Conservation (phyloP, 495 filamentous ascomycete genomes). For the Penicillium angulare region DNA sequence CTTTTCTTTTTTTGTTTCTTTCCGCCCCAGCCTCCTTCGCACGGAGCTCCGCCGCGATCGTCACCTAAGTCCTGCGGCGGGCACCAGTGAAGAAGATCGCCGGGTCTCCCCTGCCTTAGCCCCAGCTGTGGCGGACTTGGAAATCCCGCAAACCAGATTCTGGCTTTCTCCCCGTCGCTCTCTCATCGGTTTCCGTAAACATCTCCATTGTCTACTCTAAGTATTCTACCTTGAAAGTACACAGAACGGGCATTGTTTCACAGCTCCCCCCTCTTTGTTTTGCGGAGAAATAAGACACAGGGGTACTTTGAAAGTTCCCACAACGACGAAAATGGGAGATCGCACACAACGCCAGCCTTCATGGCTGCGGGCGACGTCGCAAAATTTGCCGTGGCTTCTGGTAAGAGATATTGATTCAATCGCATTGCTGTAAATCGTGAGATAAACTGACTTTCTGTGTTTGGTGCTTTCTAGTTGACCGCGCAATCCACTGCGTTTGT, state of each 20-base stretch:
- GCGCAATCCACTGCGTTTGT: constrained; percentile 41
- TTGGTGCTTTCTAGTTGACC: constrained; percentile 29
- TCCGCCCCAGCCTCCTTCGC: constrained; percentile 15
- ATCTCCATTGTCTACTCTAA: neutral
- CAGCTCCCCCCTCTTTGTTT: neutral
- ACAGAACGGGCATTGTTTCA: too few species aligned
- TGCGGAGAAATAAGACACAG: constrained; percentile 13
- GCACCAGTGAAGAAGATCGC: constrained; percentile 17
- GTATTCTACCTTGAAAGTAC: neutral
- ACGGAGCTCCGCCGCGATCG: constrained; percentile 22
- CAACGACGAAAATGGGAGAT: constrained; percentile 35
- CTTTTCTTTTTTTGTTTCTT: neutral
- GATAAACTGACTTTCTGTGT: constrained; percentile 19
- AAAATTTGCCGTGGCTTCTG: constrained; percentile 73
- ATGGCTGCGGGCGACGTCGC: constrained; percentile 67
- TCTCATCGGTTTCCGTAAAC: neutral
- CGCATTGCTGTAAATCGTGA: neutral
- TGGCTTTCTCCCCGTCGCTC: constrained; percentile 1
- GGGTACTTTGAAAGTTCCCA: constrained; percentile 1
- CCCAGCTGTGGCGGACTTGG: neutral
- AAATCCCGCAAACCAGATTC: neutral
- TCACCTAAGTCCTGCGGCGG: constrained; percentile 21
- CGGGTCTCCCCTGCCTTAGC: constrained; percentile 11
- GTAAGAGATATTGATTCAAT: constrained; percentile 45
- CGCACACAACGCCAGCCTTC: constrained; percentile 34